Percentiles rank a stretch among this genome's conserved stretches.
Conservation (phyloP, 2,329 filamentous ascomycete genomes). For the Myriosclerotinia scirpicola region DNA sequence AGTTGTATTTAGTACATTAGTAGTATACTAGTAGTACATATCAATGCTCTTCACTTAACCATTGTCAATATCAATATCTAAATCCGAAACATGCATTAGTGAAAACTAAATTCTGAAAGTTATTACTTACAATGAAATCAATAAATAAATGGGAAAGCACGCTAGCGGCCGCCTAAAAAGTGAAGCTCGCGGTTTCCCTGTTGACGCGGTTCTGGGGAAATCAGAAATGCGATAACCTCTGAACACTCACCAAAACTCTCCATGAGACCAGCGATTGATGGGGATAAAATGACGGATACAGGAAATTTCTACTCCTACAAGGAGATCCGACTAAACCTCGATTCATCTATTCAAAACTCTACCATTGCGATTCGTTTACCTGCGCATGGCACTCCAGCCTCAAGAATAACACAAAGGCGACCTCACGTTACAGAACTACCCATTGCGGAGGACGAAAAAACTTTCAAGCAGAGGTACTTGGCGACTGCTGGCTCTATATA, state of each 20-base stretch:
- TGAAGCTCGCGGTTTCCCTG: constrained; percentile 26
- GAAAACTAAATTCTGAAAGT: neutral
- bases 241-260: constrained; percentile 25
- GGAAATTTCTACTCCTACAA: constrained; percentile 72
- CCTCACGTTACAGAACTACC: constrained; percentile 42
- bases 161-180: constrained; percentile 29
- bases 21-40: neutral
- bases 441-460: constrained; percentile 65
- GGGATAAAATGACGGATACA: constrained; percentile 65
- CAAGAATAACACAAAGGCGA: constrained; percentile 45
- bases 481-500: constrained; percentile 80
- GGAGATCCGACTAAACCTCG: constrained; percentile 82
- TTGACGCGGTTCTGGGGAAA: neutral
- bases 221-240: constrained; percentile 34
- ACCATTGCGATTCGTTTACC: constrained; percentile 70
- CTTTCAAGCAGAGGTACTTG: constrained; percentile 70
- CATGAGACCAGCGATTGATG: constrained; percentile 48
- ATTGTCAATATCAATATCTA: neutral
- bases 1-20: constrained; percentile 15
- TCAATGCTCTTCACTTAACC: neutral
- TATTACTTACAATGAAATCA: neutral
- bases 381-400: constrained; percentile 45
- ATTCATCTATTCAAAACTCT: constrained; percentile 67
- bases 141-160: constrained; percentile 18
- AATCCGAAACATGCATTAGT: neutral